phyloP scores from a whole-genome alignment of 345 rosid genomes.

The Raphanus sativus region DNA sequence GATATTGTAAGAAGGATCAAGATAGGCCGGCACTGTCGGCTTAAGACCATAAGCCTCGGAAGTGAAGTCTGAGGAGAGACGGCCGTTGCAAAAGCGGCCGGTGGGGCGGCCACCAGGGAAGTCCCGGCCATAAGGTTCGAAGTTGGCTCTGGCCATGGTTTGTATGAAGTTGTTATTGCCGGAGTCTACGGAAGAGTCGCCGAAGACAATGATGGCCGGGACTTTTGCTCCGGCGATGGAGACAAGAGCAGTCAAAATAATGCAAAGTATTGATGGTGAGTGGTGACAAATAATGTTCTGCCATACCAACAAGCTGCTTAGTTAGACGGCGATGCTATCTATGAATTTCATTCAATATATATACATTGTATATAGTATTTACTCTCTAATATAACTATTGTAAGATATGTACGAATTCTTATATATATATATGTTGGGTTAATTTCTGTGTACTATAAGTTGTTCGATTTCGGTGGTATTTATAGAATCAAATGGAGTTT shows the following conservation, averaged over 20 bases:
- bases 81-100: slow-evolving; percentile 67
- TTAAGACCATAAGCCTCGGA: slow-evolving; percentile 60
- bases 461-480: slow-evolving; percentile 33
- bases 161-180: slow-evolving; percentile 61
- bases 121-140: slow-evolving; percentile 64
- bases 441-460: slow-evolving; percentile 15
- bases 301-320: slow-evolving; percentile 32
- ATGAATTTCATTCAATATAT: slow-evolving; percentile 25
- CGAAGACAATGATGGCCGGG: slow-evolving; percentile 63
- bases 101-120: slow-evolving; percentile 50
- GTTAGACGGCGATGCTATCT: slow-evolving; percentile 24
- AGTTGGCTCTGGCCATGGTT: slow-evolving; percentile 55
- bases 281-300: slow-evolving; percentile 18
- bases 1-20: slow-evolving; percentile 51
- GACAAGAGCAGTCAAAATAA: slow-evolving; percentile 23
- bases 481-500: background rate
- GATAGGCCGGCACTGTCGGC: slow-evolving; percentile 53
- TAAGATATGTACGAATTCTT: background rate
- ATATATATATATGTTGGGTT: slow-evolving; percentile 2
- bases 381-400: background rate
- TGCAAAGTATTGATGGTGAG: slow-evolving; percentile 17
- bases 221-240: slow-evolving; percentile 38
- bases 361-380: slow-evolving; percentile 12
- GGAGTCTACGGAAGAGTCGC: slow-evolving; percentile 65
- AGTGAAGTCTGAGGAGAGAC: slow-evolving; percentile 53